Base-by-base conservation (phyloP, 257 asterid genomes). In the Solanum dulcamara region DNA sequence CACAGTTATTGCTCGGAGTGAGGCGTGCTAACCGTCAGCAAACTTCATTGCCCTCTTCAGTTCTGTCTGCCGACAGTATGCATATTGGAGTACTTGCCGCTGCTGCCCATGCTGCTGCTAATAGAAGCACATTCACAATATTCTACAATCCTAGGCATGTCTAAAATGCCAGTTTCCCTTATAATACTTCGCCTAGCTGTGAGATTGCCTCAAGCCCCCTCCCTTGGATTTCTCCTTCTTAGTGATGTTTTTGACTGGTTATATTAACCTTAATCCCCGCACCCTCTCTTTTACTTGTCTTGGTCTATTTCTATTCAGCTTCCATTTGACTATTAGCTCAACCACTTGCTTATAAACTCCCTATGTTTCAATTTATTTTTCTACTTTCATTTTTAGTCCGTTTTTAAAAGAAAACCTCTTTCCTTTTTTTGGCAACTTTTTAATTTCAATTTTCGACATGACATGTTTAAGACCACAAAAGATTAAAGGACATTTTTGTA, bases 31-130 rank as follows among this genome's bases (percentile, higher is more conserved):
- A 92, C 83, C 97, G 98, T 51, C 99, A 95, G 92, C 97, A 91
- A 85, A 89, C 97, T 32, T 85, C 93, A 32, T 84, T 96, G 87
- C 98, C 98, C 10, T 96, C 99, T 86, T 96, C 99, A 1, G 99
- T 96, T 62, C 91, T 96, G 68, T 96, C 99, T 30, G 96, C 98
- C n/a, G 99, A 96, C 86, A 94, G 99, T 90, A 96, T 96, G 99
- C 99, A 96, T 89, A 95, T 96, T 26, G 99, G 99, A 81, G 96
- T 96, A 81, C 98, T 96, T 72, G 99, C 99, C 72, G 98, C 99
- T 33, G 99, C 99, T 33, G 99, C 99, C 85, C 99, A 96, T 89
- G 99, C 99, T 77, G 94, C 99, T 66, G 96, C 98, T 81, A 96
- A 91, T 87, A 85, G 96, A 91, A 95, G 88, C 89, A 92, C 97